Evolutionary conservation across 495 filamentous ascomycete species (phyloP).

Genomic region (Penicillium cinerascens): DNA sequence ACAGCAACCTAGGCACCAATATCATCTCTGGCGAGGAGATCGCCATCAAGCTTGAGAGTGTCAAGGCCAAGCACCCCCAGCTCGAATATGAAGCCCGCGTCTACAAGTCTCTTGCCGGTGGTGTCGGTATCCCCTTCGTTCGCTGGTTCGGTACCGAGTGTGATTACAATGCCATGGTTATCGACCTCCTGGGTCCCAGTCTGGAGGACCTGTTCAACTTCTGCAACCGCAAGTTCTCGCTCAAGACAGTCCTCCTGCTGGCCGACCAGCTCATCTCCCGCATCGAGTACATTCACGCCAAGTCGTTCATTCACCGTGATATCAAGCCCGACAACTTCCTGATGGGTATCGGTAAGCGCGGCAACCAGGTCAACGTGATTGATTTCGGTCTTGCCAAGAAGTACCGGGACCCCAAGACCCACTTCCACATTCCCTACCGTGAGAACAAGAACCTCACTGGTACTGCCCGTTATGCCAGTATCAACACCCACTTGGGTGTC

Average conservation of each 20-base stretch:
- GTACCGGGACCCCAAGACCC: constrained; percentile 99
- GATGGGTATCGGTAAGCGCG: constrained; percentile 99
- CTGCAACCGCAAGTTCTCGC: constrained; percentile 99
- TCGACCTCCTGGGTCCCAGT: constrained; percentile 94
- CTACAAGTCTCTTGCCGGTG: constrained; percentile 98
- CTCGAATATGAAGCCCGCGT: constrained; percentile 99
- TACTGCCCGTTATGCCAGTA: constrained; percentile 97
- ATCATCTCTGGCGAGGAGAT: constrained; percentile 99
- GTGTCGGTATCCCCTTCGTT: constrained; percentile 98
- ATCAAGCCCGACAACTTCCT: constrained; percentile 99
- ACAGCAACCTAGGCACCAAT: constrained; percentile 69
- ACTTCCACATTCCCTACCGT: constrained; percentile 99
- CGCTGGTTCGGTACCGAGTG: constrained; percentile 99
- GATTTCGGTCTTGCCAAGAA: constrained; percentile 99
- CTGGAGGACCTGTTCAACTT: constrained; percentile 99
- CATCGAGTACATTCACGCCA: constrained; percentile 99
- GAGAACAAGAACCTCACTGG: constrained; percentile 99
- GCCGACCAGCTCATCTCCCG: constrained; percentile 99
- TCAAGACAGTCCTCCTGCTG: constrained; percentile 98
- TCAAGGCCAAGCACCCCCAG: constrained; percentile 99
- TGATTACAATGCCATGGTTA: constrained; percentile 99
- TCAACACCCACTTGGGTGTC: constrained; percentile 98
- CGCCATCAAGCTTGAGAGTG: constrained; percentile 98
- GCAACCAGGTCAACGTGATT: constrained; percentile 99
- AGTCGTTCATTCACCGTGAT: constrained; percentile 99